Conservation (phyloP, 2,329 filamentous ascomycete species). For the Alternaria rosae region DNA sequence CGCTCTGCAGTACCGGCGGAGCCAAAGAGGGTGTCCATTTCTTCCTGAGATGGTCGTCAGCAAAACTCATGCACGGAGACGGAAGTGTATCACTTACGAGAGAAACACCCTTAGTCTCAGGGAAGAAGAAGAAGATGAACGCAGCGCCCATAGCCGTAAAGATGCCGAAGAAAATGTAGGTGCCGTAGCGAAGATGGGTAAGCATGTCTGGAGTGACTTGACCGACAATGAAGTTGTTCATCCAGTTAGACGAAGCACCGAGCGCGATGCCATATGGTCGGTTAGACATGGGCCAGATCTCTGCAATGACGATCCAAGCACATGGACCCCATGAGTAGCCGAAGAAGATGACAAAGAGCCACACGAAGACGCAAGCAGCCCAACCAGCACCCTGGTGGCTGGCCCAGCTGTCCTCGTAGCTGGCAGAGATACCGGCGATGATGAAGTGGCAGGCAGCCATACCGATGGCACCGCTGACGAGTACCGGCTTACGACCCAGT, state of each 20-base stretch:
- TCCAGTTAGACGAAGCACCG: slow-evolving; percentile 61
- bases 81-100: too few species aligned
- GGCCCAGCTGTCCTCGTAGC: slow-evolving; percentile 65
- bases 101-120: slow-evolving; percentile 62
- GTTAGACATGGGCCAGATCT: slow-evolving; percentile 75
- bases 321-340: slow-evolving; percentile 79
- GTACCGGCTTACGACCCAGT: slow-evolving; percentile 69
- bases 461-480: slow-evolving; percentile 70
- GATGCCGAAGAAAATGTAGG: slow-evolving; percentile 74
- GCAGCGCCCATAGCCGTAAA: slow-evolving; percentile 69
- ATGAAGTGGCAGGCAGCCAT: slow-evolving; percentile 76
- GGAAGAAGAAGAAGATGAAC: slow-evolving; percentile 61
- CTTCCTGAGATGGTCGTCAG: slow-evolving; percentile 53
- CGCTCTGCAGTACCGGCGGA: slow-evolving; percentile 70
- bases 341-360: slow-evolving; percentile 78
- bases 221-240: slow-evolving; percentile 68
- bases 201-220: slow-evolving; percentile 76
- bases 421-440: slow-evolving; percentile 73
- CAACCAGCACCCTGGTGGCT: slow-evolving; percentile 69
- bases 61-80: too few species aligned
- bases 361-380: slow-evolving; percentile 73
- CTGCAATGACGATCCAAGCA: slow-evolving; percentile 76
- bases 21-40: slow-evolving; percentile 73
- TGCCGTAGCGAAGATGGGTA: slow-evolving; percentile 69
- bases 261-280: slow-evolving; percentile 73